Conservation (phyloP, 768 basidiomycete species). For the Rhodotorula babjevae region DNA sequence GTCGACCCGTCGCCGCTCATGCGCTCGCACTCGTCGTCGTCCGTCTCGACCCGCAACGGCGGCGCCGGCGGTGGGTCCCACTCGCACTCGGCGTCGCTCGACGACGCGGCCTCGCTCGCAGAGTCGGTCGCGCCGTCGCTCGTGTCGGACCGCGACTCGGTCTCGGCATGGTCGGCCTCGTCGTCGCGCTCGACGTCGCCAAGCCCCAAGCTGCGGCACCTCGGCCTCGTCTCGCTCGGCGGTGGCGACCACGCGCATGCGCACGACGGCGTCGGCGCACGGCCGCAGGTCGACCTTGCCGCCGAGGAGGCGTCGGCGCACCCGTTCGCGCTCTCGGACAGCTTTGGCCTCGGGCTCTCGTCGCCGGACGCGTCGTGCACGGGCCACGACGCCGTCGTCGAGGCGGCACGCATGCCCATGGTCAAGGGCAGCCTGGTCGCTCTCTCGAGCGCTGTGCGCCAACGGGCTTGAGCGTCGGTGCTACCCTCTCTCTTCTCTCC, state of each 20-base stretch:
- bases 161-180: not conserved
- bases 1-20: slow-evolving; percentile 19
- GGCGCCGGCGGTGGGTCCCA: not conserved
- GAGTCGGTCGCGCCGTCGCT: slow-evolving; percentile 21
- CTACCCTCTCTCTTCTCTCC: too few species aligned
- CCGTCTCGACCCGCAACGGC: not conserved
- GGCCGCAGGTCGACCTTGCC: not conserved
- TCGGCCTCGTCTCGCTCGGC: not conserved
- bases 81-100: not conserved
- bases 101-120: slow-evolving; percentile 1
- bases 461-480: not conserved
- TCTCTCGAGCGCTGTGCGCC: not conserved
- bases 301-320: not conserved
- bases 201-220: not conserved
- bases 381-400: not conserved
- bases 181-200: slow-evolving; percentile 17
- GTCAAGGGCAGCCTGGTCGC: not conserved
- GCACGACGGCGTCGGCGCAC: not conserved
- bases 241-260: not conserved
- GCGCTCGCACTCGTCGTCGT: not conserved
- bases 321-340: not conserved
- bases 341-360: not conserved
- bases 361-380: too few species aligned
- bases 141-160: slow-evolving; percentile 19
- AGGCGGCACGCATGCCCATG: not conserved